Conservation (phyloP, 495 filamentous ascomycete genomes). For the Glarea lozoyensis region DNA sequence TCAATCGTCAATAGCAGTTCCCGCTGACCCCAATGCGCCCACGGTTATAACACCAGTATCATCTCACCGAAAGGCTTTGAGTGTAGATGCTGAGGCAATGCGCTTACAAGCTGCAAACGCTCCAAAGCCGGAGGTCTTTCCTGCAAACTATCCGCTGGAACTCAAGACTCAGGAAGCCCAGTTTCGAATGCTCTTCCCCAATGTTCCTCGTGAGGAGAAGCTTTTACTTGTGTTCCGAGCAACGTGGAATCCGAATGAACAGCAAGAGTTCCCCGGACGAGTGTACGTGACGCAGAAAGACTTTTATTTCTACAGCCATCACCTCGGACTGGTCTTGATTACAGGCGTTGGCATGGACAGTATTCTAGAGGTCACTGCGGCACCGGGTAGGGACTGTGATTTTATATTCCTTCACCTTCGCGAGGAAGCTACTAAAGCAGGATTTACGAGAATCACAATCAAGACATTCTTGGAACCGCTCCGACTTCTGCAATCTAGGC, state of each 20-base stretch:
- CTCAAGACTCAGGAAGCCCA: constrained; percentile 86
- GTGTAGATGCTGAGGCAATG: constrained; percentile 48
- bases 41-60: constrained; percentile 6
- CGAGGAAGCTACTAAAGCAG: constrained; percentile 41
- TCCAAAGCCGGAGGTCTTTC: constrained; percentile 50
- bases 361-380: constrained; percentile 82
- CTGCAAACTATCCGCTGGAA: constrained; percentile 71
- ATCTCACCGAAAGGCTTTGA: constrained; percentile 70
- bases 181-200: constrained; percentile 83
- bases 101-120: constrained; percentile 17
- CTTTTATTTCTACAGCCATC: constrained; percentile 93
- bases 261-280: constrained; percentile 76
- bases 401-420: constrained; percentile 84
- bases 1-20: constrained; percentile 9
- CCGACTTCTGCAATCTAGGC: constrained; percentile 66
- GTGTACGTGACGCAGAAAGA: constrained; percentile 79
- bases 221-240: constrained; percentile 61
- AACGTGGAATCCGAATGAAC: constrained; percentile 59
- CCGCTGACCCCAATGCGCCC: constrained; percentile 12
- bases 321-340: constrained; percentile 83
- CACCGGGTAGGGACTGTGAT: constrained; percentile 83
- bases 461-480: constrained; percentile 90
- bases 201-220: constrained; percentile 62
- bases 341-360: constrained; percentile 62
- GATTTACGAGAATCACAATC: constrained; percentile 65